Evolutionary conservation across 495 filamentous ascomycete genomes (phyloP).

Genomic region (Monascus purpureus): DNA sequence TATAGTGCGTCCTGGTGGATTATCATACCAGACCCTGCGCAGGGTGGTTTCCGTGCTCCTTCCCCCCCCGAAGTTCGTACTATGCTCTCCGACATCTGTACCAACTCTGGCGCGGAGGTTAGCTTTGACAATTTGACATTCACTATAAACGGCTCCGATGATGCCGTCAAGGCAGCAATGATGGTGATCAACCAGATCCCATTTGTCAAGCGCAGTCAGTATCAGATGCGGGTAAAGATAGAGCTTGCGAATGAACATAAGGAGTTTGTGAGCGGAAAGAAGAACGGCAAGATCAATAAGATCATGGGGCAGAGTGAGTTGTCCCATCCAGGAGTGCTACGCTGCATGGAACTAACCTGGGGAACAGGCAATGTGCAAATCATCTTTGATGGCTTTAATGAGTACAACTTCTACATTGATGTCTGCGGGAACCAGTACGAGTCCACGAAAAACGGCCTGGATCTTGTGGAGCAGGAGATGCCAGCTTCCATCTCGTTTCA

Average conservation of each 20-base stretch:
- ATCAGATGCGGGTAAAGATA: conserved; percentile 92
- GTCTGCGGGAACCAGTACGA: conserved; percentile 86
- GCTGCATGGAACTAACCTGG: conserved; percentile 1
- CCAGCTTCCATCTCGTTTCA: conserved; percentile 98
- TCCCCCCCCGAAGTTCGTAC: conserved; percentile 62
- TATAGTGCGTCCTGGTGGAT: conserved; percentile 97
- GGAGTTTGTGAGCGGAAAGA: conserved; percentile 98
- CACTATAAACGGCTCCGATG: conserved; percentile 86
- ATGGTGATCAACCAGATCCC: conserved; percentile 84
- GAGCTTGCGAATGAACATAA: conserved; percentile 99
- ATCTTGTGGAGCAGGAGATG: conserved; percentile 96
- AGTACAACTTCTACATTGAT: conserved; percentile 99
- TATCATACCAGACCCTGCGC: conserved; percentile 56
- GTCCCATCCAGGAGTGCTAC: conserved; percentile 3
- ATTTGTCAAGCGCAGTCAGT: conserved; percentile 73
- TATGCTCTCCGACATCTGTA: conserved; percentile 91
- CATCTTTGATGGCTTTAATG: conserved; percentile 96
- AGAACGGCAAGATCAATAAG: conserved; percentile 99
- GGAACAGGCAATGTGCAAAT: conserved; percentile 78
- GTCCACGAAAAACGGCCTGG: conserved; percentile 78
- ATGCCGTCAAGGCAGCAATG: conserved; percentile 86
- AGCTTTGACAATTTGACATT: conserved; percentile 90
- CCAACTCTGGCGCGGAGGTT: conserved; percentile 88
- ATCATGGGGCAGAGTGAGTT: conserved; percentile 90
- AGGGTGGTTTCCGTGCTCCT: conserved; percentile 46